Evolutionary conservation across 176 grass and related monocot genomes (phyloP).

Genomic region (Eleusine indica): DNA sequence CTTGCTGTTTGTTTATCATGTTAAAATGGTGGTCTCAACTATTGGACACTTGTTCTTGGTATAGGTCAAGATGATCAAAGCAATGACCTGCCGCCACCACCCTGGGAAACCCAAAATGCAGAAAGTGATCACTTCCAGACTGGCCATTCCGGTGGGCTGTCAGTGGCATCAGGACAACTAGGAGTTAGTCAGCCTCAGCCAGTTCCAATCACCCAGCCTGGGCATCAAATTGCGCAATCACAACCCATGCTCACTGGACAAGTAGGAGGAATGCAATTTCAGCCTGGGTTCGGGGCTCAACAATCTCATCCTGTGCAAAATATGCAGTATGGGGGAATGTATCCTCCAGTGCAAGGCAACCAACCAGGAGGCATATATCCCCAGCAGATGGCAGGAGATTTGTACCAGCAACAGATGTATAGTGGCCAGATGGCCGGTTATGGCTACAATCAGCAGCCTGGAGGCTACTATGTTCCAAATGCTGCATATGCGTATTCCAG

Average conservation of each 20-base stretch:
- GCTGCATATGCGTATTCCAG: constrained; percentile 39
- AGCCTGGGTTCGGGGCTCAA: constrained; percentile 40
- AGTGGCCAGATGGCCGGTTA: constrained; percentile 56
- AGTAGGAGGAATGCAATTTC: constrained; percentile 47
- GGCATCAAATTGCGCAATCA: constrained; percentile 29
- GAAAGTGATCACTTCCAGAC: constrained; percentile 49
- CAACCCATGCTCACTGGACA: constrained; percentile 57
- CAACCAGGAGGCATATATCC: constrained; percentile 44
- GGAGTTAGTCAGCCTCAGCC: constrained; percentile 47
- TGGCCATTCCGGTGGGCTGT: constrained; percentile 25
- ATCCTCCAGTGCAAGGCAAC: constrained; percentile 54
- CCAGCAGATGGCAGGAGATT: constrained; percentile 61
- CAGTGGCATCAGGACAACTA: constrained; percentile 44
- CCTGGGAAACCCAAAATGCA: constrained; percentile 76
- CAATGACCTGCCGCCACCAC: constrained; percentile 69
- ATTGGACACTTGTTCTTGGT: constrained; percentile 16
- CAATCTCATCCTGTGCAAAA: constrained; percentile 40
- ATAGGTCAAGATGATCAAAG: constrained; percentile 71
- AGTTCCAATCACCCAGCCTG: constrained; percentile 50
- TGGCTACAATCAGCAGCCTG: constrained; percentile 62
- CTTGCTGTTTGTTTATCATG: constrained; percentile 17
- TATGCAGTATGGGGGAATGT: constrained; percentile 49
- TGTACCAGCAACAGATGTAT: constrained; percentile 68
- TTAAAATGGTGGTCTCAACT: neutral
- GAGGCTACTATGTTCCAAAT: constrained; percentile 54